These are phyloP conservation scores for Vigna nakashimae DNA, from an alignment of 306 rosid species.

Conservation along the genomic window DNA sequence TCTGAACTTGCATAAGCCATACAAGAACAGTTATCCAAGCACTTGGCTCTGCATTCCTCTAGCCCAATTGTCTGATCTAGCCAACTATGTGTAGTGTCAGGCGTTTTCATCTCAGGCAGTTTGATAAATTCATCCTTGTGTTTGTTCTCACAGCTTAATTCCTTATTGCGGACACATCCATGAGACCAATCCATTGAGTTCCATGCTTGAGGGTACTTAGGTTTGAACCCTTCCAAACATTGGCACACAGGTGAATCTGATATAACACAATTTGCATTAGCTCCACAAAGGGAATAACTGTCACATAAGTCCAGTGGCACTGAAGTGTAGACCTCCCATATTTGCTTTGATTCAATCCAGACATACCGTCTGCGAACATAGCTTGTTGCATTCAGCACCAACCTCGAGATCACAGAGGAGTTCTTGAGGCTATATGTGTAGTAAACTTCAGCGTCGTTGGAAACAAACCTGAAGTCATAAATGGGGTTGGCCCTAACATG, in stretches of 20 bases:
- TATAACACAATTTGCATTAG: constrained; percentile 55
- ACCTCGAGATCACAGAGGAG: constrained; percentile 41
- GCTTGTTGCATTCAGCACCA: constrained; percentile 47
- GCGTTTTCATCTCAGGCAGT: constrained; percentile 54
- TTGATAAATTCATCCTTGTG: constrained; percentile 49
- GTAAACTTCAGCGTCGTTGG: constrained; percentile 51
- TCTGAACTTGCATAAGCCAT: constrained; percentile 68
- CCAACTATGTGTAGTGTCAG: constrained; percentile 68
- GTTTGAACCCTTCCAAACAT: constrained; percentile 55
- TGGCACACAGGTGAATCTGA: constrained; percentile 49
- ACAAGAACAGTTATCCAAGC: constrained; percentile 60
- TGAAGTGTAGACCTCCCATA: constrained; percentile 52
- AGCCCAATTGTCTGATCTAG: constrained; percentile 48
- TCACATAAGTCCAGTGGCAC: constrained; percentile 63
- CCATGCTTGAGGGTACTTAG: constrained; percentile 50
- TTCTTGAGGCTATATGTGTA: constrained; percentile 42
- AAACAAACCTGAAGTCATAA: constrained; percentile 41
- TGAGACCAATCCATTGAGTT: constrained; percentile 40
- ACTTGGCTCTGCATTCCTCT: constrained; percentile 45
- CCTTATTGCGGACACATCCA: constrained; percentile 55
- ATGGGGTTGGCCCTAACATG: constrained; percentile 44
- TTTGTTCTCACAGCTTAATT: constrained; percentile 48
- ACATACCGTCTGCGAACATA: constrained; percentile 38
- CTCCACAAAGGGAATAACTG: constrained; percentile 55
- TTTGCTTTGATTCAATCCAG: constrained; percentile 46